phyloP scores from a whole-genome alignment of 2,329 filamentous ascomycete species.

The Juglanconis oblonga region DNA sequence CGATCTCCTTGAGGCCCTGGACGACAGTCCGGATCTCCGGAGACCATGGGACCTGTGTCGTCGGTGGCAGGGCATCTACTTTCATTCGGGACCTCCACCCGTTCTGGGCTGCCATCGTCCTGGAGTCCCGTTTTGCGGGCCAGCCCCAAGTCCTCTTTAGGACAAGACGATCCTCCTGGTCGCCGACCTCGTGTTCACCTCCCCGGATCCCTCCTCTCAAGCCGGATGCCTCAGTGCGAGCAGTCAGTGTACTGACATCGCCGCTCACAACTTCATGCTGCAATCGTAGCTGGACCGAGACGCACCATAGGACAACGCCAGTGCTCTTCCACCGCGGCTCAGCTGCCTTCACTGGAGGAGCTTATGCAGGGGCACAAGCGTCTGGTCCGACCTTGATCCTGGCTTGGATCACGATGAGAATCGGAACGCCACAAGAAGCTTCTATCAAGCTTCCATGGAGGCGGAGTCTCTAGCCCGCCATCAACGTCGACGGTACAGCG shows the following conservation, averaged over 20 bases:
- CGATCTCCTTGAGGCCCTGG: background rate
- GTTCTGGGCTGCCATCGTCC: background rate
- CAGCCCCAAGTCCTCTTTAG: background rate
- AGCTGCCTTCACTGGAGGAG: background rate
- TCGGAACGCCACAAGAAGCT: background rate
- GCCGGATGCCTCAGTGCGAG: background rate
- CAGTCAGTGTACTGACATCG: background rate
- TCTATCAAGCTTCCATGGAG: background rate
- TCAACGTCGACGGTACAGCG: background rate
- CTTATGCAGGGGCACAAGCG: background rate
- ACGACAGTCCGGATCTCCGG: background rate
- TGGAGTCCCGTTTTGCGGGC: background rate
- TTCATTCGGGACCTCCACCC: background rate
- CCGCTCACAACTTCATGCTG: too few relatives aligned
- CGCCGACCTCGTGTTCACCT: background rate
- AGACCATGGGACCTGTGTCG: background rate
- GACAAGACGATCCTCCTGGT: background rate
- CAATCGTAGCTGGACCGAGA: background rate
- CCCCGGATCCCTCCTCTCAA: background rate
- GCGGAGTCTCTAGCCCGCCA: background rate
- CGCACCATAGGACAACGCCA: background rate
- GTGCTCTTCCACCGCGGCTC: background rate
- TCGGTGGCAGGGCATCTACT: too few relatives aligned
- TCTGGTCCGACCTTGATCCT: background rate
- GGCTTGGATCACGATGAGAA: background rate